Conservation (phyloP, 345 rosid genomes). For the Gynandropsis gynandra region DNA sequence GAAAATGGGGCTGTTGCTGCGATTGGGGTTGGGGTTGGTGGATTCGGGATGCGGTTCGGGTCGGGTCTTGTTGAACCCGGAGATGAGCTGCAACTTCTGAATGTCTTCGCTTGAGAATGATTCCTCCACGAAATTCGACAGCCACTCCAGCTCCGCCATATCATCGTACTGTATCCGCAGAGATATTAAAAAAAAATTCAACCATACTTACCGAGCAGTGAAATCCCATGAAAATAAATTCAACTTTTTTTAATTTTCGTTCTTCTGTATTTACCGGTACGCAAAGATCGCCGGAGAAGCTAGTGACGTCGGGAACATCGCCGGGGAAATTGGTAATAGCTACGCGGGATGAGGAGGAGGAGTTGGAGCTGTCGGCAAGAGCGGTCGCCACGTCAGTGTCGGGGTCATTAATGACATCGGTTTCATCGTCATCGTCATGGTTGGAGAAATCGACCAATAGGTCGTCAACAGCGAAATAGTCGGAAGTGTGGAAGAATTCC, state of each 20-base stretch:
- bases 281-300: constrained; percentile 61
- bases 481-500: constrained; percentile 27
- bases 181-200: not conserved
- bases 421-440: constrained; percentile 48
- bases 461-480: constrained; percentile 86
- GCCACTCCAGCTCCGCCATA: constrained; percentile 95
- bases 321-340: constrained; percentile 29
- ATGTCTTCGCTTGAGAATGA: constrained; percentile 88
- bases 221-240: not conserved
- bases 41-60: constrained; percentile 42
- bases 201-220: not conserved
- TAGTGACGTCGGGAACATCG: constrained; percentile 36
- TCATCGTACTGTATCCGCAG: constrained; percentile 56
- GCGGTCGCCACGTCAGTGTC: constrained; percentile 31
- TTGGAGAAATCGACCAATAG: constrained; percentile 73
- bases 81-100: constrained; percentile 70
- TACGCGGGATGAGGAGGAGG: constrained; percentile 28
- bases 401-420: constrained; percentile 29
- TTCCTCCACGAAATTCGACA: constrained; percentile 89
- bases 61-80: constrained; percentile 53
- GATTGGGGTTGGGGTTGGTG: constrained; percentile 23
- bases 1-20: constrained; percentile 20
- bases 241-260: not conserved
- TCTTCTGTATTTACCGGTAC: constrained; percentile 57
- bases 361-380: constrained; percentile 55